Base-by-base conservation (phyloP, 1,284 basidiomycete species). In the Leccinum fallax region DNA sequence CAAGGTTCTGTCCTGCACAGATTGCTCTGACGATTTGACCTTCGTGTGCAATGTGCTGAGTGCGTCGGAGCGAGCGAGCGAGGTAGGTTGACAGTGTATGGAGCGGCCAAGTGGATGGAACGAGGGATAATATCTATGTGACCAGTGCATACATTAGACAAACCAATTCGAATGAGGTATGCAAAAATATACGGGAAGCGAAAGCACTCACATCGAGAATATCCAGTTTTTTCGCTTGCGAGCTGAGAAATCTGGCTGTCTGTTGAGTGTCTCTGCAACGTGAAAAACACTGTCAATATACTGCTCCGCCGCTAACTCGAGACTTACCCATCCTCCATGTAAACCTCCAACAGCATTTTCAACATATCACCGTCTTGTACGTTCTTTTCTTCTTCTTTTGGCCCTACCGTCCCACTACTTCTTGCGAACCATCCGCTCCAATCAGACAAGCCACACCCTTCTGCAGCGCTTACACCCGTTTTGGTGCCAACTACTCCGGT, bases 151-250 rank as follows among this genome's bases (percentile, higher is more conserved):
- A 38, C 15, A 52, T 67, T 40, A 61, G 60, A 57, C 6, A 40
- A 30, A 26, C 7, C 26, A 46, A n/a, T 36, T 49, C 19, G 5
- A 48, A 56, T 19, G 55, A 9, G 15, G 19, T 7, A 55, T 49
- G 11, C 34, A 54, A 55, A 24, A 53, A 30, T 24, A 15, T 21
- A 49, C 28, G 57, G 19, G 56, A 19, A 55, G 64, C 56, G 54
- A 53, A 58, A 53, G 26, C 19, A 77, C 86, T 69, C 69, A 95
- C 93, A 71, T 94, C 90, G 16, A 87, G 67, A 2, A 87, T 83
- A 68, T 95, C 92, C 36, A 96, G 80, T 69, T 89, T 89, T 64
- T 87, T 81, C 2, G 89, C 90, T 72, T 95, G 94, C 1, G 93
- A 86, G 70, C 90, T 89, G 21, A 97, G 78, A 26, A 96, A 76